Evolutionary conservation across 805 yeast species (phyloP).

Genomic region (Monosporozyma unispora): DNA sequence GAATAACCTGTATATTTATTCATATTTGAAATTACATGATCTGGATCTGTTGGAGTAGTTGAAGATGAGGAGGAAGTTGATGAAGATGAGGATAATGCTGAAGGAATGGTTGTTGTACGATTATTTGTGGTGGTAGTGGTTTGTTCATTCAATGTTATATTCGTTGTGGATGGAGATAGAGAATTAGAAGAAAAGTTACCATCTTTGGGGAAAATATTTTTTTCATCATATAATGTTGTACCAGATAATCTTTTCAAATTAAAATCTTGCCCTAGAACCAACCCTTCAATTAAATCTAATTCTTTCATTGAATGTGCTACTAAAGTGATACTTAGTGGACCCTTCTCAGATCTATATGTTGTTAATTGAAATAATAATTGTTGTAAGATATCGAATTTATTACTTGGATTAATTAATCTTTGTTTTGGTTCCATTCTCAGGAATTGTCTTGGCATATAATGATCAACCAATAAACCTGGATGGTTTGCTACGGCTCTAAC

Average conservation of each 20-base stretch:
- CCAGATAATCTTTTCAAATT: conserved; percentile 63
- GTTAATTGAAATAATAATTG: conserved; percentile 29
- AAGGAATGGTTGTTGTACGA: not conserved
- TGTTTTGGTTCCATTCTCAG: conserved; percentile 58
- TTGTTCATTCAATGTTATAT: not conserved
- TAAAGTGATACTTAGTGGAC: conserved; percentile 28
- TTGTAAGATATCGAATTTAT: conserved; percentile 51
- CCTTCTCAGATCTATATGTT: conserved; percentile 9
- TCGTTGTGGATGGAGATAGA: not conserved
- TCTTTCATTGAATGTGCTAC: conserved; percentile 59
- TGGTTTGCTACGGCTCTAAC: conserved; percentile 48
- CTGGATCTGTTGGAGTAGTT: conserved; percentile 5
- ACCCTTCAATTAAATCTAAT: conserved; percentile 69
- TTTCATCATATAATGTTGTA: conserved; percentile 42
- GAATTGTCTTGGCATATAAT: conserved; percentile 64
- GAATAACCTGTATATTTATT: conserved; percentile 13
- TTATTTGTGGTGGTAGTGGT: too few relatives aligned
- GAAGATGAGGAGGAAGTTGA: conserved; percentile 2
- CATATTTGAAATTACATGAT: not conserved
- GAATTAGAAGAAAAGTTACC: conserved; percentile 1
- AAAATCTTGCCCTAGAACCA: conserved; percentile 61
- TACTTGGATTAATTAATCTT: conserved; percentile 43
- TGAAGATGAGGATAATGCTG: not conserved
- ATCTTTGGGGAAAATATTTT: conserved; percentile 6
- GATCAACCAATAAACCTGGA: conserved; percentile 66